Percentiles rank a stretch among this genome's conserved stretches.
Conservation (phyloP, 345 rosid genomes). For the Tarenaya hassleriana region DNA sequence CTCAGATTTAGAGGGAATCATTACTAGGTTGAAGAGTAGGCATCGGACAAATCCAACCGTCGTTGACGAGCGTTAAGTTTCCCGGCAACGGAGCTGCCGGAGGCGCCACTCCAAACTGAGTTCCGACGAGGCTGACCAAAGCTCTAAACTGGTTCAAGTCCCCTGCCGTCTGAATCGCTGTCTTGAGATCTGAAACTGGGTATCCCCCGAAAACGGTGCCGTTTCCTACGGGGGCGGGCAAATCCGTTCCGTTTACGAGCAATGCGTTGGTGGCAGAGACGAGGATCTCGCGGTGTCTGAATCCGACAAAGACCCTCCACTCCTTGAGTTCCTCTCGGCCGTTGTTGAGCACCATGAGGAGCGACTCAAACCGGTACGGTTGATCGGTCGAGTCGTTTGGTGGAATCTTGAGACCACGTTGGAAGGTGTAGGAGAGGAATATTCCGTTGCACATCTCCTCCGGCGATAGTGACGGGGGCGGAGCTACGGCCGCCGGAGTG, state of each 20-base stretch:
- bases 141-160: conserved; percentile 70
- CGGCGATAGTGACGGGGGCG: conserved; percentile 31
- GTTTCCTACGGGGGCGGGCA: conserved; percentile 72
- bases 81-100: conserved; percentile 61
- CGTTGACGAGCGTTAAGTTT: conserved; percentile 64
- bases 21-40: conserved; percentile 23
- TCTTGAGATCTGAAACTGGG: conserved; percentile 65
- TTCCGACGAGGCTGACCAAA: conserved; percentile 58
- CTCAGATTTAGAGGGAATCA: too few relatives aligned
- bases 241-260: conserved; percentile 60
- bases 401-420: conserved; percentile 47
- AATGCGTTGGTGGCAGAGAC: conserved; percentile 63
- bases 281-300: conserved; percentile 55
- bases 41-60: conserved; percentile 66
- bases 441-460: conserved; percentile 63
- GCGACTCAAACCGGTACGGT: conserved; percentile 78
- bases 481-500: conserved; percentile 15
- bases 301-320: conserved; percentile 75
- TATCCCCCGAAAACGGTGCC: conserved; percentile 75
- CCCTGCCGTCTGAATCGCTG: conserved; percentile 87
- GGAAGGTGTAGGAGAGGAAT: conserved; percentile 56
- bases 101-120: conserved; percentile 71
- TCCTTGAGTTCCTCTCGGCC: conserved; percentile 66
- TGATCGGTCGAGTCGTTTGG: conserved; percentile 61
- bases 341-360: conserved; percentile 62